Evolutionary conservation across 768 basidiomycete genomes (phyloP), one percentile per base, ranked within the genome.

Genomic region (Suillus tomentosus): DNA sequence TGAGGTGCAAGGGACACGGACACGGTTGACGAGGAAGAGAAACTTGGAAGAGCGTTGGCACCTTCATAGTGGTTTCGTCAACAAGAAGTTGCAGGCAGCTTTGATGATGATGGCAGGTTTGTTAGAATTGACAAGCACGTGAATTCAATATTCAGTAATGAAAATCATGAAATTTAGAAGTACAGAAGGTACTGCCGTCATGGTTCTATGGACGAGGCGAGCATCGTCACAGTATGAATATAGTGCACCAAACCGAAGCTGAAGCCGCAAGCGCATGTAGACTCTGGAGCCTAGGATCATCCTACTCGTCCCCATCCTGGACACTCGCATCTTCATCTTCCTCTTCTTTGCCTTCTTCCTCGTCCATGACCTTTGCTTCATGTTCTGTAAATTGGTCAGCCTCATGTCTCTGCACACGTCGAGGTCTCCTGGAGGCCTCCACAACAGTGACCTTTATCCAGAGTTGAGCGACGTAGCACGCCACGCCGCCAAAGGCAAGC

Each of bases 401-500:
- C 9, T 10, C 60, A 15, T 31, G 11, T 5, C 14, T 56, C 27
- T 59, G 45, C 13, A 56, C 36, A 40, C 34, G 48, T 45, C 17
- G 47, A 61, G 24, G n/a, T 51, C 27, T 69, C 51, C 42, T 15
- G 3, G 43, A 48, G 15, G 19, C 47, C 19, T 5, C 24, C 24
- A 10, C 1, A 5, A 72, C 36, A 61, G 45, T 22, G 31, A 68
- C 39, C 9, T 59, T 34, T 22, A 61, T 56, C 5, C 43, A 63
- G 40, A 45, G 63, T 24, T 62, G 63, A 13, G 69, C 67, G 53
- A 83, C 37, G 66, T 79, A 85, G 15, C 79, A 77, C 37, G 71
- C 78, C 2, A 84, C 66, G 36, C 80, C 77, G 1, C 81, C 82
- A 0, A 83, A 60, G 13, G 80, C 80, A 19, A 83, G 72, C 1